phyloP scores from a whole-genome alignment of 139 green algal genomes.

The Closterium sp. region DNA sequence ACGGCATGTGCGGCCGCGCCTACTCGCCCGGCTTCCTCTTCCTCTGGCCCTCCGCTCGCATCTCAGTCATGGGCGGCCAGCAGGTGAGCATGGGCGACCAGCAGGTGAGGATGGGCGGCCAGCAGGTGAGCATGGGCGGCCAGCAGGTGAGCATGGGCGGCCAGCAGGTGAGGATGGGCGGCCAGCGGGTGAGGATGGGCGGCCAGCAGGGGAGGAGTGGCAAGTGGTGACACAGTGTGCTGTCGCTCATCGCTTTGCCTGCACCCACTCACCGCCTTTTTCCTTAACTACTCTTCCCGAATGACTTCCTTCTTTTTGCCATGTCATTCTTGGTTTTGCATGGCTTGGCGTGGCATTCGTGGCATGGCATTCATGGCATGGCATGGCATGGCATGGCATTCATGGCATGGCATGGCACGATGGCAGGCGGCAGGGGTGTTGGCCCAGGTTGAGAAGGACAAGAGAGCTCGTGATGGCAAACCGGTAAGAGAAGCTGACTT shows the following conservation, averaged over 20 bases:
- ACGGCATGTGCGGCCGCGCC: constrained; percentile 93
- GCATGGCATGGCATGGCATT: not conserved
- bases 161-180: not conserved
- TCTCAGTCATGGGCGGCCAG: constrained; percentile 88
- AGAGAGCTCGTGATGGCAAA: constrained; percentile 61
- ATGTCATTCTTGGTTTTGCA: no score
- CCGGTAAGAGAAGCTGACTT: not conserved
- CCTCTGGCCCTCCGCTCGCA: constrained; percentile 92
- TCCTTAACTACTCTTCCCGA: no score
- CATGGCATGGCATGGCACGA: not conserved
- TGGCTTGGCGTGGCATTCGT: no score
- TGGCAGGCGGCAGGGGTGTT: constrained; percentile 40
- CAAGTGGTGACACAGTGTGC: no score
- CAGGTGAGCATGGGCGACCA: constrained; percentile 61
- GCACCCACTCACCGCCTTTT: no score
- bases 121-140: not conserved
- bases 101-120: not conserved
- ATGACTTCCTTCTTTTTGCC: no score
- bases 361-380: not conserved
- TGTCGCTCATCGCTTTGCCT: no score
- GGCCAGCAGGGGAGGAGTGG: no score
- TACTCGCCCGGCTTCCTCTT: constrained; percentile 90
- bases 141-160: not conserved
- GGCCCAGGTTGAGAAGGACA: constrained; percentile 75
- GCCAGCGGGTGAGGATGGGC: not conserved